Base-by-base conservation (phyloP, 2,329 filamentous ascomycete species). In the Simplicillium sp. region DNA sequence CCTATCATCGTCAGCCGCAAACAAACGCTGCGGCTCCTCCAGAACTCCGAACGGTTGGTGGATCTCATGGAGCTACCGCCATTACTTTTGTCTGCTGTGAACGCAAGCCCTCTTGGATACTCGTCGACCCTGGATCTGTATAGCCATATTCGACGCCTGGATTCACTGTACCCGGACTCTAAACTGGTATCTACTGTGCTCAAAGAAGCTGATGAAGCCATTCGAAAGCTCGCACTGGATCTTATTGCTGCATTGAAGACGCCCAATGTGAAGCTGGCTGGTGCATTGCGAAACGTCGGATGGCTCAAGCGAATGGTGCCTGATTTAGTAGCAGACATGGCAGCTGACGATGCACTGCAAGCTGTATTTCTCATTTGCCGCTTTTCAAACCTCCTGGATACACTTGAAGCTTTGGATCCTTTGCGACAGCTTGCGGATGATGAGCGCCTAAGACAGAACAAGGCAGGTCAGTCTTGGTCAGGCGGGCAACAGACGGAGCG, bases 401-500 rank as follows among this genome's bases (percentile, higher is more conserved):
- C 87, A 55, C 74, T 97, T 3, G 80, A 83, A 40, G 92, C 92
- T 0, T 63, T 98, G 11, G 82, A 88, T 20, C 92, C 92, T 0
- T 68, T 98, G 11, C 79, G 84, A 32, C 86, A 94, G 45, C 75
- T 98, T 3, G 92, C 92, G 37, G 89, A 97, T 50, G 86, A 94
- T 54, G 90, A 96, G 60, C 80, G 61, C 38, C 55, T 60, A 36
- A 70, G 66, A 12, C 67, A 73, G 45, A 61, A 59, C 42, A 61
- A 68, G 29, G 55, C 61, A 12, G 54, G 59, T 6, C 56, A 57
- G 16, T 60, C 61, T 8, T 84, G 74, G 75, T 77, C 74, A 3
- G 78, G 78, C 1, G 90, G 90, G 0, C 88, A 94, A 54, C 92
- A 97, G 59, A 96, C 89, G 1, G 92, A 97, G 60, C 77, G 88